Evolutionary conservation across 2,329 filamentous ascomycete species (phyloP), one percentile per base, ranked within the genome.

Genomic region (Alternaria infectoria): DNA sequence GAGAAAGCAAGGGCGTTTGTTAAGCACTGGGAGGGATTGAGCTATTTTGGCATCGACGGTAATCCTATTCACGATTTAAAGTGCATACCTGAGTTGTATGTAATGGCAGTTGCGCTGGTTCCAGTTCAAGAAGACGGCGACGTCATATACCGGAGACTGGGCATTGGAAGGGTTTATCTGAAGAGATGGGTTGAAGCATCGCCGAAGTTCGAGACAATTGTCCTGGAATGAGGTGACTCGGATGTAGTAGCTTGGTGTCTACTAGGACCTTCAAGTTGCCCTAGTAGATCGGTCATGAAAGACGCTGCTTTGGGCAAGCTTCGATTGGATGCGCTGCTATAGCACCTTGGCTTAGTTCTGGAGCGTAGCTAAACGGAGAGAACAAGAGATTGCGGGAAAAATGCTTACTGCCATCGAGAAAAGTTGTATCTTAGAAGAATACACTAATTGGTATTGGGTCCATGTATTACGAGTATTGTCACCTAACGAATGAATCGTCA

Each of bases 171-270:
- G 5, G 45, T 64, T 25, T 59, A 64, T 40, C 54, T 64, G 6
- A 64, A 61, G 54, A 57, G 57, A 54, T 66, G 57, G 64, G 36
- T 56, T 3, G 61, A 64, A 30, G 30, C 30, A 6, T 49, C n/a
- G 3, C 60, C 54, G 5, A 6, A 11, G 4, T 63, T 63, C 13
- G 45, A 60, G 15, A 64, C 45, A 12, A 47, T 47, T 6, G 47
- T 61, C 12, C 44, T 60, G 9, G 61, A 55, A 21, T 62, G 43
- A 59, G 43, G 6, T 26, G 36, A 40, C 36, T 40, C 36, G 36
- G 36, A 40, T 40, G 15, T 17, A 40, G 36, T 40, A 40, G 32
- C 32, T 36, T 36, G 32, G 15, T 36, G 15, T 36, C 32, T 9
- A 36, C 32, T 9, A 36, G 32, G 0, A 9, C 32, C 32, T n/a